Base-by-base conservation (phyloP, 345 rosid genomes). In the Dovyalis caffra region DNA sequence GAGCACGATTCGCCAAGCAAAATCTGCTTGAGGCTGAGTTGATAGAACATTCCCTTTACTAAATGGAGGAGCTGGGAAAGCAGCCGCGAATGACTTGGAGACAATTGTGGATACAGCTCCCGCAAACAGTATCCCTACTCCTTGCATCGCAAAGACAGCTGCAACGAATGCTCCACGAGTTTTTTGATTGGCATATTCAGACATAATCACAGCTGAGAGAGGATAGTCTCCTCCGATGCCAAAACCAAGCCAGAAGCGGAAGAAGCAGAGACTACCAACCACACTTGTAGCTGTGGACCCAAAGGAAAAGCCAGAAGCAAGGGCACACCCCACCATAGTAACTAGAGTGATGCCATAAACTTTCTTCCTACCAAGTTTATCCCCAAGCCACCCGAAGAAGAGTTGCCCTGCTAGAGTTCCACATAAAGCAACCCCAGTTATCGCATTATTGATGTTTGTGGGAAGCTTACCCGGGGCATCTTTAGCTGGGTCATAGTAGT, bases 151-250 rank as follows among this genome's bases (percentile, higher is more conserved):
- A 58, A 90, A 92, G 9, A 90, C 97, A 0, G 93, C 93, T 0
- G 93, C 97, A 3, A 90, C 85, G 69, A 92, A 92, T 3, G 83
- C 91, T 2, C 97, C 97, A 62, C 93, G 77, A 9, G 94, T 90
- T 70, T 83, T 86, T 66, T 86, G 87, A 78, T 82, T 89, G 53
- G 93, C 88, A 35, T 92, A 92, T 73, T 92, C 95, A 0, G 95
- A 92, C 95, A 92, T 92, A 56, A 92, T 89, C 28, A 87, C 90
- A 5, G 95, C 92, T 0, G 97, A 92, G 31, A 92, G 92, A 0
- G 97, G 97, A 67, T 92, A 92, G 77, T 92, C 95, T 4, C 97
- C 97, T 25, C 97, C 95, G 23, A 92, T 92, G 32, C 97, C 95
- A 11, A 90, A 90, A 1, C 95, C 95, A 0, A 90, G 95, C 97